phyloP scores from a whole-genome alignment of 495 filamentous ascomycete genomes.

The Penicillium malachiteum region DNA sequence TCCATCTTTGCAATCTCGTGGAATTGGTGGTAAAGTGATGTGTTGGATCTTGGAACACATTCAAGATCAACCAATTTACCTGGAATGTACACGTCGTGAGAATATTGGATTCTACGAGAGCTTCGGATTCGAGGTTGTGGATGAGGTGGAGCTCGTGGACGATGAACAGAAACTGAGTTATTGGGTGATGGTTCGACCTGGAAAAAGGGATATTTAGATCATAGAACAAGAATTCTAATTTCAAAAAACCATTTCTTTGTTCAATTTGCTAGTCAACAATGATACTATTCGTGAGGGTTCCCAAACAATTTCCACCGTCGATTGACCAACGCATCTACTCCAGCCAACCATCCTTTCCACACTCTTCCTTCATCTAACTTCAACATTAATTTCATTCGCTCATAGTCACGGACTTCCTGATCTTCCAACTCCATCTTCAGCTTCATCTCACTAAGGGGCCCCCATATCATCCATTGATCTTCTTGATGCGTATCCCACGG shows the following conservation, averaged over 20 bases:
- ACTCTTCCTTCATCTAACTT: slow-evolving; percentile 17
- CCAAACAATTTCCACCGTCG: slow-evolving; percentile 17
- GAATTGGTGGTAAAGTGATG: slow-evolving; percentile 22
- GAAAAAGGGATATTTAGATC: not conserved
- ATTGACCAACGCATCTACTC: slow-evolving; percentile 28
- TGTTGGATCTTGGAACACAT: slow-evolving; percentile 14
- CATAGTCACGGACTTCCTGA: slow-evolving; percentile 19
- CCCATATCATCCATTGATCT: slow-evolving; percentile 31
- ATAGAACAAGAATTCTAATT: not conserved
- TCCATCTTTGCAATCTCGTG: slow-evolving; percentile 27
- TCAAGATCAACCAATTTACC: slow-evolving; percentile 14
- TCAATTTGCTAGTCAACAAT: too few relatives aligned
- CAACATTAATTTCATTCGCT: slow-evolving; percentile 24
- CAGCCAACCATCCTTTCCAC: slow-evolving; percentile 25
- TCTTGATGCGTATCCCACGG: slow-evolving; percentile 17
- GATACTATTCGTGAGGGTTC: not conserved
- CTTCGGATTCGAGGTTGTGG: slow-evolving; percentile 25
- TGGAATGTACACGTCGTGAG: slow-evolving; percentile 25
- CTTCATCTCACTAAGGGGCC: slow-evolving; percentile 9
- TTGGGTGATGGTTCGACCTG: slow-evolving; percentile 29
- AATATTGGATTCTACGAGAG: slow-evolving; percentile 30
- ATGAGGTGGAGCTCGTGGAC: slow-evolving; percentile 20
- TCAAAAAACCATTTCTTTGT: not conserved
- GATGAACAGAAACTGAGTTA: slow-evolving; percentile 19
- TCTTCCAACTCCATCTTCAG: slow-evolving; percentile 27